Conservation (phyloP, 257 asterid species). For the Datura wrightii region DNA sequence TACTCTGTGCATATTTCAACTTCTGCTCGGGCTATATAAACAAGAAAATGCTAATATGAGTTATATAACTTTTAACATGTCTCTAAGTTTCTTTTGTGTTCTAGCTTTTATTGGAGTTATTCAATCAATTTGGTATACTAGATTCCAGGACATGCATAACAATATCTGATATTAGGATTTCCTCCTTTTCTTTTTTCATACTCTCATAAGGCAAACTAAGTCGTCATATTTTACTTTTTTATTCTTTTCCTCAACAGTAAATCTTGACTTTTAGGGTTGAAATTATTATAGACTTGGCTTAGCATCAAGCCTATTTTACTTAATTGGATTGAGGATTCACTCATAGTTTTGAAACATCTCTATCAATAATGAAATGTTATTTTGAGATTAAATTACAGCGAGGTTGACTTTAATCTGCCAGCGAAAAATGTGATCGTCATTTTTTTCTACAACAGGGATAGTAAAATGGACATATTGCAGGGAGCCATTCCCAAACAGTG, state of each 20-base stretch:
- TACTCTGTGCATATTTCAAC: not conserved
- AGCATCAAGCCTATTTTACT: not conserved
- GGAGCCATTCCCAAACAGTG: constrained; percentile 4
- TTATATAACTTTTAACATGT: not conserved
- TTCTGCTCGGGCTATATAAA: not conserved
- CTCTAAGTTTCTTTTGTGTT: not conserved
- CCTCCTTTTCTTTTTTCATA: not conserved
- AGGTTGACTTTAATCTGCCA: constrained; percentile 16
- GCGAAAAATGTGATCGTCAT: not conserved
- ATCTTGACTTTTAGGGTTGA: not conserved
- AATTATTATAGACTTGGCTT: not conserved
- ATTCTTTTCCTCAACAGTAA: not conserved
- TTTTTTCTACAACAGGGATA: not conserved
- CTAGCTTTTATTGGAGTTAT: not conserved
- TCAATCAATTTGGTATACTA: not conserved
- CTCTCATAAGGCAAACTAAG: not conserved
- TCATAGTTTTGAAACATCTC: not conserved
- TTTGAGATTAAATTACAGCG: not conserved
- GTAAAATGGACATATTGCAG: not conserved
- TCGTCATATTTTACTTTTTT: not conserved
- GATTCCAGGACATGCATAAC: not conserved
- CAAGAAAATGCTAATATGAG: not conserved
- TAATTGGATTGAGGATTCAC: not conserved
- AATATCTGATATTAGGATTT: not conserved
- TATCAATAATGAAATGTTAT: not conserved